phyloP scores from a whole-genome alignment of 2,329 filamentous ascomycete genomes.

The Herpotrichia juniperi region DNA sequence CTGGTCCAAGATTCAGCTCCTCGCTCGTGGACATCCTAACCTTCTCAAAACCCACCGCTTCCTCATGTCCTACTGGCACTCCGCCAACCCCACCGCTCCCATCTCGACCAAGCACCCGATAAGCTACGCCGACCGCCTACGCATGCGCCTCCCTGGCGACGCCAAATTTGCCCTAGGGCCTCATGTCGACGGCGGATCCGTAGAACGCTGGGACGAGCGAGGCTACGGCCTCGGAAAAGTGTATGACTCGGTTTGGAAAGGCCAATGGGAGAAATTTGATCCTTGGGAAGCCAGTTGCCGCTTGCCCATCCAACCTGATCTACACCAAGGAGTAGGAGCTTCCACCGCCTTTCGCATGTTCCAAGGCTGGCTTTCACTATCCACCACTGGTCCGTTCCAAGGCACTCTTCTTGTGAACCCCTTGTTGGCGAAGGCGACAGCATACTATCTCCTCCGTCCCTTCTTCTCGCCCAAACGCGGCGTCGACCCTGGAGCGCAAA shows the following conservation, averaged over 20 bases:
- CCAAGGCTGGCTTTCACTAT: conserved; percentile 89
- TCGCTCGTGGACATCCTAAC: conserved; percentile 54
- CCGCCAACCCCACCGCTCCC: conserved; percentile 47
- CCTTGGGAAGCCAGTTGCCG: conserved; percentile 79
- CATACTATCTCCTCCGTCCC: conserved; percentile 81
- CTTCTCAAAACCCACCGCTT: conserved; percentile 55
- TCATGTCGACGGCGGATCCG: conserved; percentile 59
- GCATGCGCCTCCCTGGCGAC: conserved; percentile 62
- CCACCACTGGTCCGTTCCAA: conserved; percentile 71
- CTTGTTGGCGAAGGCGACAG: conserved; percentile 73
- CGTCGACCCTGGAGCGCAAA: conserved; percentile 39
- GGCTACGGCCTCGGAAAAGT: conserved; percentile 68
- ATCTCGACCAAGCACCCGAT: conserved; percentile 55
- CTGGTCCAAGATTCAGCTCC: conserved; percentile 55
- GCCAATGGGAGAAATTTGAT: conserved; percentile 81
- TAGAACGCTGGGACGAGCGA: conserved; percentile 61
- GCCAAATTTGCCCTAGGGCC: conserved; percentile 62
- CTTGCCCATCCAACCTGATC: conserved; percentile 70
- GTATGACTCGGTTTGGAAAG: conserved; percentile 75
- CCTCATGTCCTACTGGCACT: conserved; percentile 58
- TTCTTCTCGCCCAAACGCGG: conserved; percentile 71
- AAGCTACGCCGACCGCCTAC: conserved; percentile 56
- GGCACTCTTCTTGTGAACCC: conserved; percentile 86
- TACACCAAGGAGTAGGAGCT: conserved; percentile 81
- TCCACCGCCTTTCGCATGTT: conserved; percentile 88